Base-by-base conservation (phyloP, 768 basidiomycete species). In the Kwoniella sp. region DNA sequence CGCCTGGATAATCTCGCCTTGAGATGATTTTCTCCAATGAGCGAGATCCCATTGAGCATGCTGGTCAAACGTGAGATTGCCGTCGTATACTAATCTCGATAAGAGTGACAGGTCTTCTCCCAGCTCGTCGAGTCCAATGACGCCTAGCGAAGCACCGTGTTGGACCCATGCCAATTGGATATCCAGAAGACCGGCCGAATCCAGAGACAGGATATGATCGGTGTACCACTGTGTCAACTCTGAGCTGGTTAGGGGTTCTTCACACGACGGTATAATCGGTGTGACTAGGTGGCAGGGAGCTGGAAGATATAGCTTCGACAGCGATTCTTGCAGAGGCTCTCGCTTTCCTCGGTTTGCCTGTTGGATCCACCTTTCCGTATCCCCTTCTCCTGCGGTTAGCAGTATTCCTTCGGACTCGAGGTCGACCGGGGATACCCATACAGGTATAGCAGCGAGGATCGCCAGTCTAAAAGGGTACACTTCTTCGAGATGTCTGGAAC, bases 91-190 rank as follows among this genome's bases (percentile, higher is more conserved):
- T 49, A 98, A 84, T 21, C 88, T 85, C 1, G 90, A 88, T 37
- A 99, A 84, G 7, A 98, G 85, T 68, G 87, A 90, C 44, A 98
- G 85, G 57, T 98, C 94, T 81, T 97, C 95, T 1, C 93, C 95
- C 2, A 93, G 79, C 72, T 87, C 86, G 69, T 95, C 94, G 46
- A 99, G 84, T 0, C 83, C 86, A 21, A 86, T 84, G 13, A 96
- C 83, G 15, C 88, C 89, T 69, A 86, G 86, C 8, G 92, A 88
- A 12, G 89, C 92, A 15, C 88, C 93, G 67, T 95, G 88, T 77
- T 96, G 94, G 9, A 92, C 84, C 49, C 89, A 83, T 7, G 86
- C 85, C 21, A 98, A 83, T 3, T 92, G 91, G 33, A 86, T 79
- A 70, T 93, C 89, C 47, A 93, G 81, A 80, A 92, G 85, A 0